Conservation (phyloP, 768 basidiomycete species). For the Gymnopilus junonius region DNA sequence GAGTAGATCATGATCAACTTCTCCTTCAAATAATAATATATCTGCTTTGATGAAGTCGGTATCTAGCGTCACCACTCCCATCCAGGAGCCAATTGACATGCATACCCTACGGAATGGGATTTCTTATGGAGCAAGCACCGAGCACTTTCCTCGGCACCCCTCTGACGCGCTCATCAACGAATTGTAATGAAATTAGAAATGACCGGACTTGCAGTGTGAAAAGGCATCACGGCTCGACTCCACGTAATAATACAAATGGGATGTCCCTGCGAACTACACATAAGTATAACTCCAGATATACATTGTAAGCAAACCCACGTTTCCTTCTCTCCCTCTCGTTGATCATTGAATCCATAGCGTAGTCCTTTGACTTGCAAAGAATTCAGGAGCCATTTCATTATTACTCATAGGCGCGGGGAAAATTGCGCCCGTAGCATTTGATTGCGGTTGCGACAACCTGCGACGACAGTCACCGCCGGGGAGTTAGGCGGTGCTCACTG, state of each 20-base stretch:
- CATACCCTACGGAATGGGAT: background rate
- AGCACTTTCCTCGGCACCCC: background rate
- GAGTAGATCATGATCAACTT: no score
- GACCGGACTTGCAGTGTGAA: background rate
- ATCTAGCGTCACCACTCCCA: background rate
- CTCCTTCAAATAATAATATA: no score
- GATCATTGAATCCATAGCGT: background rate
- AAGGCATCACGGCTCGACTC: background rate
- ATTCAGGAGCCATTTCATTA: no score
- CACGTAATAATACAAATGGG: background rate
- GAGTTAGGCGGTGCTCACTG: background rate
- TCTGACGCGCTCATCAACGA: background rate
- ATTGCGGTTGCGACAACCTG: conserved; percentile 3
- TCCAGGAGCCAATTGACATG: background rate
- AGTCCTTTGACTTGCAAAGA: background rate
- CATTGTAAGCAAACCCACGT: background rate
- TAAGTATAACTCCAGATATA: background rate
- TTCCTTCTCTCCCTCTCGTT: background rate
- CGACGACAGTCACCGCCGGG: background rate
- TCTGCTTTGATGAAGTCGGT: background rate
- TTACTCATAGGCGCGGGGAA: background rate
- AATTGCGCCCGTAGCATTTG: conserved; percentile 1
- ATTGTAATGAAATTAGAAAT: no score
- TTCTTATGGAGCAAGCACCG: background rate
- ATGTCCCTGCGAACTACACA: background rate